phyloP scores from a whole-genome alignment of 225 moss, liverwort and hornwort species.

The Antitrichia curtipendula region DNA sequence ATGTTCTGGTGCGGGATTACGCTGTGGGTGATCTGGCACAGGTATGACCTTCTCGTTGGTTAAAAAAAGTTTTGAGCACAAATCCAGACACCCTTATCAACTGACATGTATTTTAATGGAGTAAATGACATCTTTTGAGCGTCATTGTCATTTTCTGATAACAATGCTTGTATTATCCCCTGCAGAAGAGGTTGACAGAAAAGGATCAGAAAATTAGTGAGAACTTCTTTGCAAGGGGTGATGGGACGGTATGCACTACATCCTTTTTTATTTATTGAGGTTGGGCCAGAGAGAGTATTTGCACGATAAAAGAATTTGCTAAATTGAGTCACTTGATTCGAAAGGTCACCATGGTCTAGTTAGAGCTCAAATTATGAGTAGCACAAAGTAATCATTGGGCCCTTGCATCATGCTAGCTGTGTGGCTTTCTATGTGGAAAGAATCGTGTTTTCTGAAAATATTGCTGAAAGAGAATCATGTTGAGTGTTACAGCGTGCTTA shows the following conservation, averaged over 20 bases:
- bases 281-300: neutral
- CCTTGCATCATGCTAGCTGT: neutral
- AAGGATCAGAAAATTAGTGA: slow-evolving; percentile 93
- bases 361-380: neutral
- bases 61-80: neutral
- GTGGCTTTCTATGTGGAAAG: neutral
- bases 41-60: slow-evolving; percentile 21
- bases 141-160: neutral
- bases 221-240: slow-evolving; percentile 92
- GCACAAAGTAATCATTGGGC: neutral
- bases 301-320: neutral
- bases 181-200: slow-evolving; percentile 69
- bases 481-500: slow-evolving; percentile 59
- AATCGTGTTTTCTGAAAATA: neutral
- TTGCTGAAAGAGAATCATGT: neutral
- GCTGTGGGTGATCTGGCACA: slow-evolving; percentile 93
- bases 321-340: neutral
- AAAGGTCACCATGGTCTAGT: neutral
- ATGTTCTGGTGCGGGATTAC: slow-evolving; percentile 77
- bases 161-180: neutral
- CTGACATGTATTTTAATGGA: neutral
- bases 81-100: neutral
- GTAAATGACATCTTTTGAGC: neutral
- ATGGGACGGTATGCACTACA: slow-evolving; percentile 69
- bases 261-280: neutral